Conservation (phyloP, 129 eudicot genomes). For the Centaurea solstitialis region DNA sequence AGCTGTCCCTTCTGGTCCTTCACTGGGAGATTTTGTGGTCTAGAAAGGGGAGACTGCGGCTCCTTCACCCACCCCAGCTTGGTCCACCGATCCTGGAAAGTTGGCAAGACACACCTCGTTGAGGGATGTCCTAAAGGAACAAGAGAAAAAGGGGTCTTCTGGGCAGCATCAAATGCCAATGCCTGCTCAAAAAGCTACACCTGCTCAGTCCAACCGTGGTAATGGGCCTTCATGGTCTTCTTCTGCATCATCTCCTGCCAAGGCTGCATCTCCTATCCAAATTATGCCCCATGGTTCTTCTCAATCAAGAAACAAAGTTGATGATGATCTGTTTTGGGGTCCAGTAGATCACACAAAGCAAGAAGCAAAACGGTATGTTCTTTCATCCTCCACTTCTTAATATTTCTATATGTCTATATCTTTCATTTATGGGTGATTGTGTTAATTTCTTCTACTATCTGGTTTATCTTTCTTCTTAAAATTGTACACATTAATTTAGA, state of each 20-base stretch:
- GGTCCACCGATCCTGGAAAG: constrained; percentile 89
- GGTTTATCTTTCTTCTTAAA: no score
- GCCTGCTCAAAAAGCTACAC: constrained; percentile 52
- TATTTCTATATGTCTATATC: not conserved
- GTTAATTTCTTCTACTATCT: no score
- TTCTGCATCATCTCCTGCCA: constrained; percentile 55
- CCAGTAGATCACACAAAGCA: constrained; percentile 78
- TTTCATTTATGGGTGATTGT: not conserved
- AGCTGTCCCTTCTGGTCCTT: constrained; percentile 78
- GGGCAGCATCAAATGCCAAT: constrained; percentile 28
- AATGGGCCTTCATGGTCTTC: constrained; percentile 57
- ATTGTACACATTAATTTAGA: no score
- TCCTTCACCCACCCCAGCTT: constrained; percentile 80
- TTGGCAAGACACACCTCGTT: constrained; percentile 52
- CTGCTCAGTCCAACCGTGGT: constrained; percentile 48
- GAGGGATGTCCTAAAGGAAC: constrained; percentile 89
- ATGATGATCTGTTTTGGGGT: constrained; percentile 97
- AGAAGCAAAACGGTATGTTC: constrained; percentile 70
- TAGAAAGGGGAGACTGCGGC: constrained; percentile 80
- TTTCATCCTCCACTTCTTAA: not conserved
- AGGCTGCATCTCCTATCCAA: constrained; percentile 59
- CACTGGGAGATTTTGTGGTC: constrained; percentile 82
- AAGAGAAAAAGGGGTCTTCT: constrained; percentile 56
- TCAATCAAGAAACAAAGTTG: constrained; percentile 57
- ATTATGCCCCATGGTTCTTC: constrained; percentile 40